Percentiles rank a stretch among this genome's conserved stretches.
phyloP scores from a whole-genome alignment of 352 stramenopile genomes.

The Phytophthora hibernalis region DNA sequence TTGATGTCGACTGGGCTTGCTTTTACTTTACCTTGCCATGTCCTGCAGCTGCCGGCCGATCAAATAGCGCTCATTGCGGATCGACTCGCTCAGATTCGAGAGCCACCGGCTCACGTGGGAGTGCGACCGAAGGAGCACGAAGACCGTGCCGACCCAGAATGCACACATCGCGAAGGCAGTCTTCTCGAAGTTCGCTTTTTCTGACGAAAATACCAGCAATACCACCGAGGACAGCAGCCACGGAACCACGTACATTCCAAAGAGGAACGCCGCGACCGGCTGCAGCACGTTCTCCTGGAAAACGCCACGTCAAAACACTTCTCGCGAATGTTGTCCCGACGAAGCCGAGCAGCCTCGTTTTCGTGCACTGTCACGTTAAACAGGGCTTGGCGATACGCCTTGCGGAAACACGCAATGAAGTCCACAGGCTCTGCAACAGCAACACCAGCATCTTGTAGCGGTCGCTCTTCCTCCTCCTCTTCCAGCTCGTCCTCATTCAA shows the following conservation, averaged over 20 bases:
- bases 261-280: constrained; percentile 54
- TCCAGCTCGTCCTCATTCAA: constrained; percentile 41
- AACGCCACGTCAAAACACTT: constrained; percentile 77
- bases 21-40: constrained; percentile 80
- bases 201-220: constrained; percentile 48
- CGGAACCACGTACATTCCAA: constrained; percentile 62
- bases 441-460: constrained; percentile 15
- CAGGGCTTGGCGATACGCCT: constrained; percentile 70
- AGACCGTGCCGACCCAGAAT: constrained; percentile 47
- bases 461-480: constrained; percentile 44
- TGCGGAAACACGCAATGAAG: constrained; percentile 66
- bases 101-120: constrained; percentile 65
- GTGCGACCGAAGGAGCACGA: constrained; percentile 54
- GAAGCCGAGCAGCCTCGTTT: constrained; percentile 66
- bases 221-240: constrained; percentile 58
- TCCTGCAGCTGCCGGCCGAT: constrained; percentile 88
- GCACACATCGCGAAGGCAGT: constrained; percentile 64
- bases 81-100: constrained; percentile 78
- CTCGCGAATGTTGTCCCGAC: constrained; percentile 61
- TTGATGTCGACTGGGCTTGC: constrained; percentile 14
- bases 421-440: constrained; percentile 31
- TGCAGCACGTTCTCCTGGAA: constrained; percentile 74
- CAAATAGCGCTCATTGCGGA: constrained; percentile 89
- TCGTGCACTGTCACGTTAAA: constrained; percentile 83
- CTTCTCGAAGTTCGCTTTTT: constrained; percentile 51